Base-by-base conservation (phyloP, 2,329 filamentous ascomycete genomes). In the Fusarium burgessii region DNA sequence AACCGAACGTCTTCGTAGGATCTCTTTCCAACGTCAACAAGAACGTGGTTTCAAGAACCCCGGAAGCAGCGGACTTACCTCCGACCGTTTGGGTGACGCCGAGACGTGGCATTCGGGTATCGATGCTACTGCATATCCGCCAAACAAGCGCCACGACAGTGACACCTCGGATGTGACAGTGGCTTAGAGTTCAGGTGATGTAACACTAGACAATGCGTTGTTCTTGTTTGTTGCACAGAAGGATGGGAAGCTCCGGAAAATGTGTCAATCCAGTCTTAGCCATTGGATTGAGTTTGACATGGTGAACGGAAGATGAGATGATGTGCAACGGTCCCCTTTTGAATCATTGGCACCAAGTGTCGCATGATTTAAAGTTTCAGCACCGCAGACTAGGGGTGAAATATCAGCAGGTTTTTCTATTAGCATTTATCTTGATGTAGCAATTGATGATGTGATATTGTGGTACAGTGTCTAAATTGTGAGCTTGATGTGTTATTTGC, bases 41-140 rank as follows among this genome's bases (percentile, higher is more conserved):
- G 60, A 69, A 7, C 42, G 60, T 14, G 45, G 65, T 7, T 69
- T 60, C 3, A 66, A 57, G 20, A 49, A 52, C 6, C 54, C 59
- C 2, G 65, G 66, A 1, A 58, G 65, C 2, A 36, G 40, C 23
- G 65, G 66, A 1, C 36, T 69, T 2, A 69, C 65, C 0, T 35
- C 51, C 3, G 65, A 69, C 7, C 54, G 65, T 6, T 38, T 69
- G 5, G 66, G 66, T 8, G 59, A 69, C 2, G 35, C 59, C 14
- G 59, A 56, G 9, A 61, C 55, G 23, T 69, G 65, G 66, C 4
- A 6, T 11, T 50, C 45, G 1, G 9, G 41, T 0, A 18, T 7
- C 3, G 59, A 60, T 15, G 18, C 14, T 2, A 23, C 8, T 35
- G 36, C 36, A 20, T 41, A 41, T 9, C 10, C 27, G 23, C 0